Evolutionary conservation across 225 moss, liverwort and hornwort genomes (phyloP).

Genomic region (Climacium dendroides): DNA sequence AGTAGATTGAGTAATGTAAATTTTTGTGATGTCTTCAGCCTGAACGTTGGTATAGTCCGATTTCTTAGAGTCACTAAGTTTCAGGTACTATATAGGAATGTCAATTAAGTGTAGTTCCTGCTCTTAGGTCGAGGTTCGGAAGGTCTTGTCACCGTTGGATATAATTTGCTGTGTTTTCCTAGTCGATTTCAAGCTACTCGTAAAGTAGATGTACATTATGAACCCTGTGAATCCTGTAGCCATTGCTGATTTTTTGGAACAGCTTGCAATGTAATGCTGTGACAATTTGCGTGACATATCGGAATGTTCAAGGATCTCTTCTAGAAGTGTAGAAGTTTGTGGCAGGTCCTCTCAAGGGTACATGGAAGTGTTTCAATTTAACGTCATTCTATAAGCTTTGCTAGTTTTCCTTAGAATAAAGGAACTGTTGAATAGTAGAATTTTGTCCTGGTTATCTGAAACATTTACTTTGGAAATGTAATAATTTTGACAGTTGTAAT

Average conservation of each 20-base stretch:
- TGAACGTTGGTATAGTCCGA: background rate
- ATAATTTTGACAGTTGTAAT: background rate
- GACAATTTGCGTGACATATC: background rate
- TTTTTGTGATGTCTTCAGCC: background rate
- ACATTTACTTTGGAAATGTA: background rate
- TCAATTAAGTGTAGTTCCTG: background rate
- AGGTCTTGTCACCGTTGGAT: background rate
- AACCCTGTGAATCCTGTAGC: background rate
- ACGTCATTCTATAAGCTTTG: background rate
- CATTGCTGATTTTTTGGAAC: slow-evolving; percentile 3
- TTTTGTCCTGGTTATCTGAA: background rate
- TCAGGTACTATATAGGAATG: background rate
- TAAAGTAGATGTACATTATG: slow-evolving; percentile 10
- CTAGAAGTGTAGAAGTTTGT: background rate
- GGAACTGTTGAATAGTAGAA: background rate
- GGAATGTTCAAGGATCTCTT: background rate
- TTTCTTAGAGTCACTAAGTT: background rate
- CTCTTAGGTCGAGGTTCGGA: background rate
- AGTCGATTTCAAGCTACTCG: background rate
- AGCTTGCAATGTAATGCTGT: slow-evolving; percentile 9
- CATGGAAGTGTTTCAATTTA: background rate
- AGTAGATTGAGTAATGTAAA: background rate
- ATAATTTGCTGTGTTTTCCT: background rate
- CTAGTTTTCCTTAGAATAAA: background rate
- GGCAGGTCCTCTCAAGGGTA: background rate